Evolutionary conservation across 2,329 filamentous ascomycete genomes (phyloP), one percentile per base, ranked within the genome.

Genomic region (Cryoendolithus antarcticus): DNA sequence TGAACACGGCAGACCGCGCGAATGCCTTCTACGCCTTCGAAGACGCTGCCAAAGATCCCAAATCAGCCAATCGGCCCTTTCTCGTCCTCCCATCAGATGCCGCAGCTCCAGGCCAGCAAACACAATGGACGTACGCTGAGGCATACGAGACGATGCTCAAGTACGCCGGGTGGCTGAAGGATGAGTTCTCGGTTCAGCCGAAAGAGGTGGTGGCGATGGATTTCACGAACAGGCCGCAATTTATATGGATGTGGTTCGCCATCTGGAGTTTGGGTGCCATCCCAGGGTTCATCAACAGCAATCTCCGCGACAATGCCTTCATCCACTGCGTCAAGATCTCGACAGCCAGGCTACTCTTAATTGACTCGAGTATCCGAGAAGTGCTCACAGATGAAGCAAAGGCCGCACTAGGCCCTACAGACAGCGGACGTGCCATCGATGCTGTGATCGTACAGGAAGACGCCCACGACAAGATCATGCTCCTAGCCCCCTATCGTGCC

Each of bases 251-350:
- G 6, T 75, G 79, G 70, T 66, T 88, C 39, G 86, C 80, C 0
- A 62, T 93, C 27, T 93, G 85, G 85, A 76, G 79, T 24, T 76
- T 93, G 42, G 86, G 86, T 8, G 86, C 82, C 0, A 77, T 77
- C 40, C 85, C 86, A 0, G 86, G 86, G 0, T 85, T 91, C 50
- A 81, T 93, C 62, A 94, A 94, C 61, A 89, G 88, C 62, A 91
- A 91, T 55, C 64, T 93, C 35, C 70, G 72, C 0, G 80, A 77
- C 9, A 74, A 80, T 21, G 70, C 84, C 0, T 65, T 94, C 44
- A 59, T 74, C 3, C 86, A 94, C 60, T 89, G 82, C 48, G 67
- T 93, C 33, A 72, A 70, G 46, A 74, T 76, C 2, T 80, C 82
- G 2, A 77, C 72, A 0, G 68, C 82, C 0, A 71, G 71, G 7